Conservation (phyloP, 2,329 filamentous ascomycete genomes). For the Arthrobotrys sphaeroides region DNA sequence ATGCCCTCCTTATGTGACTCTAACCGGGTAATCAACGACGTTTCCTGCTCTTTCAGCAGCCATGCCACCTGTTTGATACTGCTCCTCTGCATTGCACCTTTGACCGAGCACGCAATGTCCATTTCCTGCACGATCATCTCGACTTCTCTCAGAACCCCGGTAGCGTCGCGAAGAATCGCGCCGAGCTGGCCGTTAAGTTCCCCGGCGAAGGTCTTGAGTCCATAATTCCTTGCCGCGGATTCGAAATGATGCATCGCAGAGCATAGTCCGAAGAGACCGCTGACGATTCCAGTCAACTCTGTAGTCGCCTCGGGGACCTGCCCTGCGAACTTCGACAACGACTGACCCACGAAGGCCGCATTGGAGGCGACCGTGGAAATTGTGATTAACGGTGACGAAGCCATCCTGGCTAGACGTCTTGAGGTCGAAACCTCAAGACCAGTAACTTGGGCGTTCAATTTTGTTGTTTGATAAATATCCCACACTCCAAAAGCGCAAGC, state of each 20-base stretch:
- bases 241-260: slow-evolving; percentile 53
- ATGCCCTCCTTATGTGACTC: slow-evolving; percentile 52
- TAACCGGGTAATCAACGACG: slow-evolving; percentile 45
- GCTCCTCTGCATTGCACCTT: slow-evolving; percentile 50
- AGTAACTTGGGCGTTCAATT: slow-evolving; percentile 40
- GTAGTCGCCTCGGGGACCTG: slow-evolving; percentile 52
- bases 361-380: slow-evolving; percentile 49
- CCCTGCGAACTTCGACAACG: slow-evolving; percentile 48
- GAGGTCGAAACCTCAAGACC: slow-evolving; percentile 54
- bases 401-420: slow-evolving; percentile 50
- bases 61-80: slow-evolving; percentile 47
- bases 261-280: slow-evolving; percentile 44
- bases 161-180: slow-evolving; percentile 51
- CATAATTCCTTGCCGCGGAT: slow-evolving; percentile 47
- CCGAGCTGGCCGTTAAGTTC: slow-evolving; percentile 40
- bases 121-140: slow-evolving; percentile 51
- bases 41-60: slow-evolving; percentile 50
- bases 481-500: slow-evolving; percentile 4
- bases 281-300: slow-evolving; percentile 51
- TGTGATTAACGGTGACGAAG: slow-evolving; percentile 48
- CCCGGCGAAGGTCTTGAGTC: slow-evolving; percentile 38
- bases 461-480: slow-evolving; percentile 49
- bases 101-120: slow-evolving; percentile 47
- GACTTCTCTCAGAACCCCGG: slow-evolving; percentile 38
- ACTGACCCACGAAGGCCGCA: slow-evolving; percentile 43